A percentile compares a stretch with the other conserved stretches of the same genome.
Conservation (phyloP, 768 basidiomycete species). For the Xerocomellus amylosporus region DNA sequence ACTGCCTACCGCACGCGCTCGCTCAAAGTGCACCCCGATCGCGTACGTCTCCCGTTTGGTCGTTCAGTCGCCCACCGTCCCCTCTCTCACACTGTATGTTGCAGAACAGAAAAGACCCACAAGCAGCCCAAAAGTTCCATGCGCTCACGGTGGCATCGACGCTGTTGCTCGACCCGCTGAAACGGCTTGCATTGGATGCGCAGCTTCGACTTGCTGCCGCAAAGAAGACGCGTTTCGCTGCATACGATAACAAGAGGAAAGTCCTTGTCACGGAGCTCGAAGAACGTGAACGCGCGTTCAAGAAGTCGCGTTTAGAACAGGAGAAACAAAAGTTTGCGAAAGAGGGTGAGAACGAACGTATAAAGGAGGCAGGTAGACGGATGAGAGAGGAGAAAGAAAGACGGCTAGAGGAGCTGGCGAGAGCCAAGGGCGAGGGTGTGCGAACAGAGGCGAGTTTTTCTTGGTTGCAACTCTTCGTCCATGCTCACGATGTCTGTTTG, state of each 20-base stretch:
- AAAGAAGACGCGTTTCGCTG: constrained; percentile 63
- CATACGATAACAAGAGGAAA: constrained; percentile 72
- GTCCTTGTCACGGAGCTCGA: constrained; percentile 75
- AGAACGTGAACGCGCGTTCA: constrained; percentile 71
- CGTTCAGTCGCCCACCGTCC: constrained; percentile 12
- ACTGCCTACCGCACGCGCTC: constrained; percentile 78
- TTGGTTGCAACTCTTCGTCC: background rate
- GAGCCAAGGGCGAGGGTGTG: constrained; percentile 27
- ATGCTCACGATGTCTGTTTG: constrained; percentile 7
- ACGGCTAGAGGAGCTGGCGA: constrained; percentile 44
- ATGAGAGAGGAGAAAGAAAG: constrained; percentile 66
- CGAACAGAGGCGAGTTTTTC: constrained; percentile 24
- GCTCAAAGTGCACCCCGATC: constrained; percentile 84
- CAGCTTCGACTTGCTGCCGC: constrained; percentile 71
- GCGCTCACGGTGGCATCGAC: constrained; percentile 81
- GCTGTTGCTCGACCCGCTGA: constrained; percentile 74
- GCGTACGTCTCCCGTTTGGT: constrained; percentile 46
- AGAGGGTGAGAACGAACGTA: constrained; percentile 62
- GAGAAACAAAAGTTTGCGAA: constrained; percentile 52
- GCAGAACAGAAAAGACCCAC: constrained; percentile 76
- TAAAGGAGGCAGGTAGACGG: constrained; percentile 71
- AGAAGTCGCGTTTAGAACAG: constrained; percentile 65
- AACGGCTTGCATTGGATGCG: constrained; percentile 75
- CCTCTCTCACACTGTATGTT: constrained; percentile 7
- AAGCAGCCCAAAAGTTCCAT: constrained; percentile 84